Conservation (phyloP, 2,329 filamentous ascomycete genomes). For the Colletotrichum sp. region DNA sequence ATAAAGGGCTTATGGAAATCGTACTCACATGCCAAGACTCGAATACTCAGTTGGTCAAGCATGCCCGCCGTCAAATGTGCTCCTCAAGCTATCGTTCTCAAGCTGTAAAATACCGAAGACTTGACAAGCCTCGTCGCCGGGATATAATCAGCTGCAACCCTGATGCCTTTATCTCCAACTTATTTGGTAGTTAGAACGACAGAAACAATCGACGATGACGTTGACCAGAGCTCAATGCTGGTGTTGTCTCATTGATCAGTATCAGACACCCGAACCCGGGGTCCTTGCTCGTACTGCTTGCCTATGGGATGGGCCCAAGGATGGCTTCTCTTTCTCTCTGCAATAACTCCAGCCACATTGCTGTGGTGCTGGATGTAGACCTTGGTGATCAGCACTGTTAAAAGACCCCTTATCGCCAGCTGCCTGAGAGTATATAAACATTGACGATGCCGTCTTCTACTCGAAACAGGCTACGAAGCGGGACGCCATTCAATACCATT, state of each 20-base stretch:
- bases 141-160: background rate
- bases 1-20: background rate
- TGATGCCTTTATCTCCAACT: background rate
- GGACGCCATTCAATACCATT: too few species aligned
- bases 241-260: background rate
- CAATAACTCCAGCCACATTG: background rate
- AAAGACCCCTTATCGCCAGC: background rate
- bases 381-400: background rate
- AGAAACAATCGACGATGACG: background rate
- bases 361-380: background rate
- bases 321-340: background rate
- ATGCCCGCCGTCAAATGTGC: background rate
- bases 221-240: background rate
- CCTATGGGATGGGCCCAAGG: background rate
- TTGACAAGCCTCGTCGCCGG: background rate
- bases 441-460: too few species aligned
- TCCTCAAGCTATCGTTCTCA: background rate
- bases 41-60: rapidly evolving
- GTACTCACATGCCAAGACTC: background rate
- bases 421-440: too few species aligned
- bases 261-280: background rate
- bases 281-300: background rate
- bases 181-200: background rate
- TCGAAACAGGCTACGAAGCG: too few species aligned
- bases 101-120: rapidly evolving